Conservation (phyloP, 2,329 filamentous ascomycete species). For the Xylaria sp. region DNA sequence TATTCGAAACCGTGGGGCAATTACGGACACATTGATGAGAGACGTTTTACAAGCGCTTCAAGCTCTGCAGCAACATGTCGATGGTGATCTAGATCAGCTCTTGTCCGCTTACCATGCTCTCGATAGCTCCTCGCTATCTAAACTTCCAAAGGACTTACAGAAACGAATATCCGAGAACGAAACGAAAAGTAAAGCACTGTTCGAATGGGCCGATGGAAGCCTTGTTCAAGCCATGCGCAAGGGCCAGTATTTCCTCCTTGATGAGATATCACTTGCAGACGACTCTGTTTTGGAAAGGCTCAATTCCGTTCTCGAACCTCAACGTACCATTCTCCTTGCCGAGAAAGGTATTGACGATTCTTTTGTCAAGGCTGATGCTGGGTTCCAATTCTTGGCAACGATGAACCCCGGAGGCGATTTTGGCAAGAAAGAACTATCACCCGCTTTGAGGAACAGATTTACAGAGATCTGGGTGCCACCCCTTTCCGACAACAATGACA, state of each 20-base stretch:
- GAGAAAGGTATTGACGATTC: constrained; percentile 92
- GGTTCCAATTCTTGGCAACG: constrained; percentile 96
- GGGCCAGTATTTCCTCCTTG: constrained; percentile 90
- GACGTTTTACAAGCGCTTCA: constrained; percentile 65
- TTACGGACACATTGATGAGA: constrained; percentile 72
- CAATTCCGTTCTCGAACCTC: constrained; percentile 94
- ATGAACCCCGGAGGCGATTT: constrained; percentile 99
- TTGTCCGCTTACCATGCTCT: constrained; percentile 69
- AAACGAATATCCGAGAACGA: constrained; percentile 60
- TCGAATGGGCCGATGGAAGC: constrained; percentile 96
- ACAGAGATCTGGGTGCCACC: constrained; percentile 99
- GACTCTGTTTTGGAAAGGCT: constrained; percentile 96
- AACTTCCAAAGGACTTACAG: constrained; percentile 61
- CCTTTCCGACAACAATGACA: constrained; percentile 84
- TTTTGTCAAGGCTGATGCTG: constrained; percentile 76
- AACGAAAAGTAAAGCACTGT: constrained; percentile 82
- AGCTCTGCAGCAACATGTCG: constrained; percentile 54
- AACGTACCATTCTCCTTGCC: constrained; percentile 85
- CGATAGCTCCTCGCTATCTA: constrained; percentile 54
- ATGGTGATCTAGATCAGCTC: constrained; percentile 64
- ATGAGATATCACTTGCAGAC: constrained; percentile 97
- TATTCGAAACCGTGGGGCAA: constrained; percentile 82
- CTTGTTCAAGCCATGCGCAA: constrained; percentile 93
- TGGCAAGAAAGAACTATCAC: constrained; percentile 96
- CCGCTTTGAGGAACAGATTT: constrained; percentile 93